A percentile compares a stretch with the other conserved stretches of the same genome.
These are phyloP conservation scores for Leptographium galeiforme DNA, from an alignment of 2,329 filamentous ascomycete species.

Conservation along the genomic window DNA sequence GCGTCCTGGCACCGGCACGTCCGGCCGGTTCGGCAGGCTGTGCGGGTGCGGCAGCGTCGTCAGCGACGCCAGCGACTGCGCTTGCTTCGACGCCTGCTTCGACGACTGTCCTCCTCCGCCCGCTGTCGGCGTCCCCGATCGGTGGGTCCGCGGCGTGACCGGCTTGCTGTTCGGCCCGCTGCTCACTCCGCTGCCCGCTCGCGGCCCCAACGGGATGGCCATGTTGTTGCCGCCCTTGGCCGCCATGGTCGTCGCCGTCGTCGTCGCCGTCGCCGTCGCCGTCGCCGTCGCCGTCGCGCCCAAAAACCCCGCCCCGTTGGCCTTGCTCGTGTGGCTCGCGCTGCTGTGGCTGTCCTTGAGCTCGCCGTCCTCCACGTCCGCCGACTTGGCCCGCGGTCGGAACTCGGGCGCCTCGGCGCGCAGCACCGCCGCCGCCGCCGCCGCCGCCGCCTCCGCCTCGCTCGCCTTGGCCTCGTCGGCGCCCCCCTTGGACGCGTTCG, in stretches of 20 bases:
- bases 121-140: slow-evolving; percentile 10
- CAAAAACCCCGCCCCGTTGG: not conserved
- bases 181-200: not conserved
- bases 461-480: slow-evolving; percentile 7
- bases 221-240: not conserved
- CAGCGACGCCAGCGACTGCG: slow-evolving; percentile 21
- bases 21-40: slow-evolving; percentile 18
- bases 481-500: slow-evolving; percentile 28
- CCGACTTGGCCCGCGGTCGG: slow-evolving; percentile 30
- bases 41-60: slow-evolving; percentile 15
- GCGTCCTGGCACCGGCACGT: slow-evolving; percentile 12
- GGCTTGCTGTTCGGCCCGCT: slow-evolving; percentile 13
- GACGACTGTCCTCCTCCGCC: slow-evolving; percentile 12
- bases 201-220: not conserved
- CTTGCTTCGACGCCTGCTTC: slow-evolving; percentile 13
- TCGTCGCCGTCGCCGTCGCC: too few relatives aligned
- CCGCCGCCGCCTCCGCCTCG: slow-evolving; percentile 13
- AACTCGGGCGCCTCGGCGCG: slow-evolving; percentile 51
- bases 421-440: slow-evolving; percentile 20
- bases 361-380: slow-evolving; percentile 58
- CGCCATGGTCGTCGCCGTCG: too few relatives aligned
- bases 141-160: slow-evolving; percentile 15
- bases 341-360: slow-evolving; percentile 40
- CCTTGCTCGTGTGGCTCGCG: slow-evolving; percentile 1
- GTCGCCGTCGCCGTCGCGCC: not conserved